Conservation (phyloP, 108 stramenopile genomes). For the Seminavis robusta region DNA sequence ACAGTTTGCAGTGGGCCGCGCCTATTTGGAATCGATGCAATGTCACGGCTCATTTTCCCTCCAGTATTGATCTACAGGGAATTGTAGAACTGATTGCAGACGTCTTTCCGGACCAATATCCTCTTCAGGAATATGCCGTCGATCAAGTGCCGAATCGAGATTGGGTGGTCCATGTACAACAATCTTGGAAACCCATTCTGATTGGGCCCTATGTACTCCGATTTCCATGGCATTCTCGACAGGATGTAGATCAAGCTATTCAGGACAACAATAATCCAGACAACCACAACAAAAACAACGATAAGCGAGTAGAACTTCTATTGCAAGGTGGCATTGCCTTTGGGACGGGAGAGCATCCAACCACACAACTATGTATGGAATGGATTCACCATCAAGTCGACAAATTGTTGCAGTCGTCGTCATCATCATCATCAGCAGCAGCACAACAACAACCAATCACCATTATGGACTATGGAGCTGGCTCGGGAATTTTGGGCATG, state of each 20-base stretch:
- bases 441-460: conserved; percentile 4
- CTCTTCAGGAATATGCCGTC: conserved; percentile 29
- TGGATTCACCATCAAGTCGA: conserved; percentile 41
- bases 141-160: conserved; percentile 62
- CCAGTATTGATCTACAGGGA: conserved; percentile 37
- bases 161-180: conserved; percentile 78
- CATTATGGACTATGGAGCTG: conserved; percentile 71
- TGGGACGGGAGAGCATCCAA: conserved; percentile 88
- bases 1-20: conserved; percentile 8
- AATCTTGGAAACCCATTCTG: conserved; percentile 74
- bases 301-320: conserved; percentile 35
- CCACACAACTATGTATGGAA: conserved; percentile 72
- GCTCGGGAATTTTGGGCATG: conserved; percentile 80
- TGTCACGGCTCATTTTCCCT: conserved; percentile 74
- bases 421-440: too few species aligned
- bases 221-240: conserved; percentile 7
- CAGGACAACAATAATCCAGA: conserved; percentile 6
- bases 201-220: conserved; percentile 9
- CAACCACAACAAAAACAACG: conserved; percentile 5
- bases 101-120: conserved; percentile 5
- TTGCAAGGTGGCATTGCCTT: conserved; percentile 82
- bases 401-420: conserved; percentile 9
- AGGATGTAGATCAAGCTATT: neutral
- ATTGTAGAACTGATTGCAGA: conserved; percentile 51
- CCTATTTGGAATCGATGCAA: conserved; percentile 70